Evolutionary conservation across 2,329 filamentous ascomycete species (phyloP).

Genomic region (Exophiala bonariae): DNA sequence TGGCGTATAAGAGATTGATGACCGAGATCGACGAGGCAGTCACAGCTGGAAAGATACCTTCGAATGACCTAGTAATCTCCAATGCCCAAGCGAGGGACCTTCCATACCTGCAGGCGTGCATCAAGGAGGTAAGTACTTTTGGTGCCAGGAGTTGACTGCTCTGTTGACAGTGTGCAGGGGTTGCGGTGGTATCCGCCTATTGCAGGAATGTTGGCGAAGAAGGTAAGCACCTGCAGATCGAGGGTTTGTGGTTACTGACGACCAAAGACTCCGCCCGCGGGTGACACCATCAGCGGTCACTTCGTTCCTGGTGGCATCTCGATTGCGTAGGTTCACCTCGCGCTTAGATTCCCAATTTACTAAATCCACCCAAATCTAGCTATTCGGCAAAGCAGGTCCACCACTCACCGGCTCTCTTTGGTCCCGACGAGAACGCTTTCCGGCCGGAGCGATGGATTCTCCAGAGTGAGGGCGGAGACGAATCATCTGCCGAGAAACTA

Average conservation of each 20-base stretch:
- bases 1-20: slow-evolving; percentile 14
- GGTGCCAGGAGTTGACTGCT: neutral
- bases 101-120: slow-evolving; percentile 51
- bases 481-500: slow-evolving; percentile 35
- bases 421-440: slow-evolving; percentile 44
- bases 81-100: slow-evolving; percentile 38
- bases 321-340: slow-evolving; percentile 6
- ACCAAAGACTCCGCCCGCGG: slow-evolving; percentile 36
- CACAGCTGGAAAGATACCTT: slow-evolving; percentile 4
- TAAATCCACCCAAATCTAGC: slow-evolving; percentile 17
- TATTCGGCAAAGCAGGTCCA: slow-evolving; percentile 35
- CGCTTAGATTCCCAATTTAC: slow-evolving; percentile 31
- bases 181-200: slow-evolving; percentile 50
- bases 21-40: slow-evolving; percentile 16
- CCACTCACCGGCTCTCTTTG: slow-evolving; percentile 38
- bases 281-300: slow-evolving; percentile 38
- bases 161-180: slow-evolving; percentile 23
- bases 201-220: slow-evolving; percentile 36
- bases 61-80: slow-evolving; percentile 8
- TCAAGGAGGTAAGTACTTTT: slow-evolving; percentile 40
- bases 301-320: slow-evolving; percentile 46
- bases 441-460: slow-evolving; percentile 53
- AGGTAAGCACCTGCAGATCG: slow-evolving; percentile 15
- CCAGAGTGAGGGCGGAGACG: slow-evolving; percentile 11
- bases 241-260: neutral